A percentile compares a stretch with the other conserved stretches of the same genome.
These are phyloP conservation scores for Hygrocybe punicea DNA, from an alignment of 768 basidiomycete genomes.

Conservation along the genomic window DNA sequence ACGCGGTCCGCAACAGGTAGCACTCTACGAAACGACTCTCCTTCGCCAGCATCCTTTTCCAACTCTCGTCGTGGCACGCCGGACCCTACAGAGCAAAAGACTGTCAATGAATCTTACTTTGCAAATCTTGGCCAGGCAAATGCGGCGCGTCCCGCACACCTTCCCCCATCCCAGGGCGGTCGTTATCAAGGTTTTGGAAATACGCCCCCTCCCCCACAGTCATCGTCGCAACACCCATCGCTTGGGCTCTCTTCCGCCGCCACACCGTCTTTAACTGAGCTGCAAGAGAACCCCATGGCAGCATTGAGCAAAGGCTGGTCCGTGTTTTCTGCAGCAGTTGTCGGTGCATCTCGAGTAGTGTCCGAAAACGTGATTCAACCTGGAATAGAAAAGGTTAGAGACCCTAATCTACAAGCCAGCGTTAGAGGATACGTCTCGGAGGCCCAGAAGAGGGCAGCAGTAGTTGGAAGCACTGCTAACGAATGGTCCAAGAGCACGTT, in stretches of 20 bases:
- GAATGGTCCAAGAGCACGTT: conserved; percentile 72
- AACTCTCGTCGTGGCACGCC: conserved; percentile 44
- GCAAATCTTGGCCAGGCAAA: conserved; percentile 81
- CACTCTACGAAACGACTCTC: conserved; percentile 50
- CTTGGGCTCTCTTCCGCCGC: conserved; percentile 73
- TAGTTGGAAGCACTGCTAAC: conserved; percentile 63
- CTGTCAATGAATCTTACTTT: conserved; percentile 86
- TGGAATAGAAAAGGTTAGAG: conserved; percentile 73
- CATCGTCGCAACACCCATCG: conserved; percentile 56
- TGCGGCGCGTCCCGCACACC: conserved; percentile 65
- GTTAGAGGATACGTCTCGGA: conserved; percentile 70
- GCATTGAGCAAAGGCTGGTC: conserved; percentile 96
- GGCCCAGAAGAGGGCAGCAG: conserved; percentile 61
- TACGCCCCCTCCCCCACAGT: conserved; percentile 60
- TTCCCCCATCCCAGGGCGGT: conserved; percentile 93
- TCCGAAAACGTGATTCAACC: conserved; percentile 89
- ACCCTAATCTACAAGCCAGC: conserved; percentile 74
- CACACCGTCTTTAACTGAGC: conserved; percentile 72
- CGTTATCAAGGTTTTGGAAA: conserved; percentile 91
- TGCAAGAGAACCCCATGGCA: conserved; percentile 81
- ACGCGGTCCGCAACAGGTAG: conserved; percentile 48
- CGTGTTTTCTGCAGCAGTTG: conserved; percentile 82
- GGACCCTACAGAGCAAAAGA: conserved; percentile 55
- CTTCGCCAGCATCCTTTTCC: conserved; percentile 52
- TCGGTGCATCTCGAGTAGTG: conserved; percentile 73